phyloP scores from a whole-genome alignment of 495 filamentous ascomycete genomes.

The Rostrohypoxylon terebratum region DNA sequence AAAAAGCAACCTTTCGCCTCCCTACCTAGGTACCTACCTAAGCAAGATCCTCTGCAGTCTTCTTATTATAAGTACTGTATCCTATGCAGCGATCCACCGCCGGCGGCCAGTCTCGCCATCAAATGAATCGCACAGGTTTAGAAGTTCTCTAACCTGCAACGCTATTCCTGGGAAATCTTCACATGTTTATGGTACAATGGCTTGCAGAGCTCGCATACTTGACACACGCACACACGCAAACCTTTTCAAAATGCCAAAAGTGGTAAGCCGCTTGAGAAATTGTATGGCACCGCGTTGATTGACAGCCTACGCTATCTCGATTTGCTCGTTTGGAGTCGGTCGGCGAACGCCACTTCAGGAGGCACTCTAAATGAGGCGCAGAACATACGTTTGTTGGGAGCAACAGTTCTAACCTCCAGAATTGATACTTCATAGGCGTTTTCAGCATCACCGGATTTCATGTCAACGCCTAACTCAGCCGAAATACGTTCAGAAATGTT shows the following conservation, averaged over 20 bases:
- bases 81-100: conserved; percentile 15
- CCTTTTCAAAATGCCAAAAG: conserved; percentile 21
- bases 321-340: conserved; percentile 38
- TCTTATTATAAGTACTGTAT: conserved; percentile 2
- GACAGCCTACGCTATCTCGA: conserved; percentile 18
- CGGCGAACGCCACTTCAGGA: conserved; percentile 78
- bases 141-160: conserved; percentile 28
- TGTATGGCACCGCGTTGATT: conserved; percentile 12
- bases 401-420: conserved; percentile 85
- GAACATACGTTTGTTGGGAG: conserved; percentile 95
- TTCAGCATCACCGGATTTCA: conserved; percentile 68
- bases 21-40: conserved; percentile 8
- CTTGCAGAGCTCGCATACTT: conserved; percentile 30
- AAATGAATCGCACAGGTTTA: conserved; percentile 32
- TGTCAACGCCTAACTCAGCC: conserved; percentile 66
- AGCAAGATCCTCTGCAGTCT: not conserved
- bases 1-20: conserved; percentile 20
- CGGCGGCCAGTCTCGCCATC: conserved; percentile 27
- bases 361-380: conserved; percentile 93
- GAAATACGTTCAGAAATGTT: conserved; percentile 79
- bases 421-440: conserved; percentile 71
- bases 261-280: conserved; percentile 28
- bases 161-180: conserved; percentile 29
- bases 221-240: not conserved
- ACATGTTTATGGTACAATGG: conserved; percentile 36